Base-by-base conservation (phyloP, 306 rosid genomes). In the Ammopiptanthus mongolicus region DNA sequence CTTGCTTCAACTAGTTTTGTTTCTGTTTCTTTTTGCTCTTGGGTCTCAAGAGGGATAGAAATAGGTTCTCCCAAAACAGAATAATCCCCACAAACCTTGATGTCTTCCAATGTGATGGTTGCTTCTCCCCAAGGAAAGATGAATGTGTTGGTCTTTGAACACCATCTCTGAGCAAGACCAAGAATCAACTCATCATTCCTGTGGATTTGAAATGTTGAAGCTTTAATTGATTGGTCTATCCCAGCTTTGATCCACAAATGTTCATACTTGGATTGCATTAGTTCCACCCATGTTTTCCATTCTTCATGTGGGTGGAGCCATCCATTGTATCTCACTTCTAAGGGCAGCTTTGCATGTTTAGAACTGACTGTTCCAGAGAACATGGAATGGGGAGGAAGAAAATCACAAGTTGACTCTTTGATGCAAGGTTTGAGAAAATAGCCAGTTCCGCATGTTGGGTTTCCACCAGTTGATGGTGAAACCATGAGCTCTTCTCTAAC, bases 81-180 rank as follows among this genome's bases (percentile, higher is more conserved):
- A 14, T 59, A 87, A 0, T 90, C 87, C 9, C 87, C 84, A 8
- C 67, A 73, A 42, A 74, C 23, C 74, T 82, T 78, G 4, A 79
- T n/a, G 39, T 91, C 93, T 46, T 91, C 93, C 19, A 87, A 44
- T 0, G 90, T 88, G 0, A 91, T 29, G 0, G 89, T 87, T 3
- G 89, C 81, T 74, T 91, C 91, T 4, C 88, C 96, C 83, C 88
- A 88, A 0, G 74, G 81, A 55, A 87, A 88, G 12, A 87, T 18
- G 57, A 91, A 91, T 0, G 87, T 85, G n/a, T 81, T 87, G 3
- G 84, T 84, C 56, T 82, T 42, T 0, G 85, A 17, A 33, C 69
- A 71, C 94, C 93, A 88, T 1, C 55, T 70, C 25, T 80, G 73
- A 0, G 75, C 84, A 21, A 88, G 79, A 7, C 33, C 82, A 7